Evolutionary conservation across 768 basidiomycete genomes (phyloP), one percentile per base, ranked within the genome.

Genomic region (Russula olivacea): DNA sequence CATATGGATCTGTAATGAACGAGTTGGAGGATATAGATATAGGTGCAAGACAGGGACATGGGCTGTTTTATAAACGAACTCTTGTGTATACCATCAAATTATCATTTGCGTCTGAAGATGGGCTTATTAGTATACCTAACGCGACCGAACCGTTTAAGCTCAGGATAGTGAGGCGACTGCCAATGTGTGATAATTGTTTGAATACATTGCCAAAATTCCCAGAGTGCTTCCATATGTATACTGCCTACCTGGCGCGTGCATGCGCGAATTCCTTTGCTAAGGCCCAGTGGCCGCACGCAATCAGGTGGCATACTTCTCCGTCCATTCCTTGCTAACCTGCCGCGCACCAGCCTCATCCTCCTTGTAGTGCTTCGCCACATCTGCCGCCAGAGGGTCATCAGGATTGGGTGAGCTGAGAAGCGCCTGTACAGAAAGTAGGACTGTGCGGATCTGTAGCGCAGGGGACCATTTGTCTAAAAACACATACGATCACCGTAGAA

Each of bases 291-390:
- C 36, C 43, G 48, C 48, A 19, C 14, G 19, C 58, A n/a, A 74
- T 55, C 72, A 71, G 14, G 69, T 68, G 34, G 96, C 96, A 71
- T 89, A 98, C 73, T 85, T 83, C 77, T 87, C 83, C 69, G 97
- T 98, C 97, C 97, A 99, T 77, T 97, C 93, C 73, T 83, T 83
- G 73, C 92, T 93, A 64, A 97, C 93, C 40, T 87, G 79, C 76
- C 93, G 90, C 28, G 97, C 97, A 62, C 89, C 95, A 74, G 85
- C 83, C 81, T 97, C 93, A 73, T 98, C 82, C 79, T 98, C 93
- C 76, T 99, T 98, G 83, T 97, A 99, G 72, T 98, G 94, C 75
- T 97, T 95, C 32, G 97, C 97, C 19, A 93, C 91, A 67, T 96
- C 93, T 43, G 93, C 92, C 38, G 93, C 93, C 30, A 96, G 83